phyloP scores from a whole-genome alignment of 2,329 filamentous ascomycete species.

The Sclerotiophoma versabilis region DNA sequence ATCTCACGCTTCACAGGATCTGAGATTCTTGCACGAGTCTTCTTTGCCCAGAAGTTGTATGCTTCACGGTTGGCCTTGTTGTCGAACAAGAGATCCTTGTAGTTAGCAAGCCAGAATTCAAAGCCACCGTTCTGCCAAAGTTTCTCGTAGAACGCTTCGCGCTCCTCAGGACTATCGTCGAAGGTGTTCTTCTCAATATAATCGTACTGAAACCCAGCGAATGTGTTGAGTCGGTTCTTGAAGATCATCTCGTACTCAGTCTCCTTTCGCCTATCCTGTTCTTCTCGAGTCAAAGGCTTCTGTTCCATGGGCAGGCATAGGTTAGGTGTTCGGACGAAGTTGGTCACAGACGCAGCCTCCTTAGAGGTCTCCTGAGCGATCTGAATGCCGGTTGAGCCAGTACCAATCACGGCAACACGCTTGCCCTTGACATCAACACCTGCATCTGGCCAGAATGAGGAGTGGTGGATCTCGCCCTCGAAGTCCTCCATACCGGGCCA shows the following conservation, averaged over 20 bases:
- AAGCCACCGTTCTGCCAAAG: constrained; percentile 52
- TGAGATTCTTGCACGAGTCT: constrained; percentile 52
- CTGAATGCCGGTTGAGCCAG: constrained; percentile 70
- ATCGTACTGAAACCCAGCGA: constrained; percentile 67
- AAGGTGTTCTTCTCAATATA: constrained; percentile 62
- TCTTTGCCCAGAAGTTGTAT: constrained; percentile 58
- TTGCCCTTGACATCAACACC: constrained; percentile 66
- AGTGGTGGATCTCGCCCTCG: constrained; percentile 66
- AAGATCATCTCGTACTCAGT: constrained; percentile 58
- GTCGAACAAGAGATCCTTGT: constrained; percentile 52
- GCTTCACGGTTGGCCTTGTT: constrained; percentile 53
- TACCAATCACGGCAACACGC: constrained; percentile 68
- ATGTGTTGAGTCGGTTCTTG: constrained; percentile 59
- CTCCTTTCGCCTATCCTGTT: constrained; percentile 57
- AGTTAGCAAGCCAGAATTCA: constrained; percentile 53
- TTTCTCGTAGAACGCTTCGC: constrained; percentile 54
- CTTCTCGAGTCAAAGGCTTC: constrained; percentile 55
- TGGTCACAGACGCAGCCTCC: constrained; percentile 58
- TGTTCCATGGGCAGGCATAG: constrained; percentile 68
- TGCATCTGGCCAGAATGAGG: constrained; percentile 66
- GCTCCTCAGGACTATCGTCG: constrained; percentile 52
- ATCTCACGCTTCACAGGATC: constrained; percentile 56
- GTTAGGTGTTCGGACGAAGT: constrained; percentile 74
- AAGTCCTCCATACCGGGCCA: constrained; percentile 67
- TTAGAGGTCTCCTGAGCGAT: constrained; percentile 67